Base-by-base conservation (phyloP, 164 flowering plant species). In the Dillenia turbinata region DNA sequence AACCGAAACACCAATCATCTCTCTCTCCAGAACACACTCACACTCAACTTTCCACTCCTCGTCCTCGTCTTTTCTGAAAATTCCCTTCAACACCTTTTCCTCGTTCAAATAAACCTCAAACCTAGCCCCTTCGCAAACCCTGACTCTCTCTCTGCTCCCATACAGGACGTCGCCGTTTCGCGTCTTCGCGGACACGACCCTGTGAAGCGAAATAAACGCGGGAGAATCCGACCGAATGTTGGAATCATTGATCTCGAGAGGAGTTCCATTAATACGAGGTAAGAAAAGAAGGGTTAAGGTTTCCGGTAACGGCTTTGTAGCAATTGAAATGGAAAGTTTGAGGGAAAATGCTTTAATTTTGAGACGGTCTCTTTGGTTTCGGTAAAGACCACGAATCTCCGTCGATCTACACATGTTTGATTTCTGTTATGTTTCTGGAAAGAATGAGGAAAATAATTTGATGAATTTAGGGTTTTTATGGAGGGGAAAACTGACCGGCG, bases 61-160 rank as follows among this genome's bases (percentile, higher is more conserved):
- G 3, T 44, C 74, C 44, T 73, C 82, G 19, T 71, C 75, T 57
- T 66, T 78, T 63, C 88, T 67, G 50, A 86, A 79, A 16, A 64
- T 47, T 2, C 95, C 92, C 59, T 75, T 76, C 57, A 90, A 6
- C 9, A 83, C 57, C 82, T 67, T 86, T 53, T 77, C 84, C 44
- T 82, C 92, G 4, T 76, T 69, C 58, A 75, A 9, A 55, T 73
- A 83, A 44, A 87, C 86, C 75, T 84, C 92, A 71, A 85, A 88
- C 59, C 75, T 70, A 8, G 73, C 75, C 14, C 90, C 92, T 16
- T 80, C 85, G 59, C 84, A 50, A 9, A 64, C 84, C 61, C 57
- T 59, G 6, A 88, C 82, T 45, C 62, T 59, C 48, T 73, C 0
- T 49, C 61, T 1, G 2, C 49, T 47, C 46, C 7, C 7, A 5